phyloP scores from a whole-genome alignment of 2,329 filamentous ascomycete species.

The Ascochyta viciae-villosae region DNA sequence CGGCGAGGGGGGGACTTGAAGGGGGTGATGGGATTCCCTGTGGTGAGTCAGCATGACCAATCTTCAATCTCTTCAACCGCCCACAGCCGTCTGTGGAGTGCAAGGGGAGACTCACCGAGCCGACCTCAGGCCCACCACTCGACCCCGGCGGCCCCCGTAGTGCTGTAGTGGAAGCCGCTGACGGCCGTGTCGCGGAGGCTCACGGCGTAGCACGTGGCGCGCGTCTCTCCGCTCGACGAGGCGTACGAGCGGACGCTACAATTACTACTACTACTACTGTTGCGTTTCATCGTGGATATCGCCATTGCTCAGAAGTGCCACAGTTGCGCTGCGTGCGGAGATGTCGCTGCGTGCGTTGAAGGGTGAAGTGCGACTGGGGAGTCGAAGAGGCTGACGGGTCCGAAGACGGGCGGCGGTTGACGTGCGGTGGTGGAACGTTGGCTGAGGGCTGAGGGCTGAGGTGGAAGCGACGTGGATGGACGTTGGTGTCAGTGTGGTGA shows the following conservation, averaged over 20 bases:
- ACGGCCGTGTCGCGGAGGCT: constrained; percentile 66
- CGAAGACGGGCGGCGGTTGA: constrained; percentile 11
- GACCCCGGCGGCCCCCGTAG: constrained; percentile 78
- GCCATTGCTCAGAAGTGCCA: constrained; percentile 68
- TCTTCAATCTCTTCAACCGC: neutral
- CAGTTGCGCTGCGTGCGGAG: constrained; percentile 44
- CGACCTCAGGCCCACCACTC: constrained; percentile 56
- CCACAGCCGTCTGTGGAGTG: neutral
- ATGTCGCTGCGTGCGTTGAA: constrained; percentile 14
- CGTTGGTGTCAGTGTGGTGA: constrained; percentile 17
- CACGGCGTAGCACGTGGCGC: constrained; percentile 91
- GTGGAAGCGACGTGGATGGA: constrained; percentile 12
- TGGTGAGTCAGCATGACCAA: constrained; percentile 40
- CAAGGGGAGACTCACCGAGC: constrained; percentile 46
- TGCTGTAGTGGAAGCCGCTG: constrained; percentile 92
- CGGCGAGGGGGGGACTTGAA: constrained; percentile 87
- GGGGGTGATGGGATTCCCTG: constrained; percentile 83
- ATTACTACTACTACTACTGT: constrained; percentile 73
- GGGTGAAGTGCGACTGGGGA: neutral
- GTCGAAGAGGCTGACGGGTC: constrained; percentile 13
- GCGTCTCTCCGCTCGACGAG: constrained; percentile 74
- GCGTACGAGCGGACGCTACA: constrained; percentile 58
- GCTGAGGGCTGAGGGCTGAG: neutral
- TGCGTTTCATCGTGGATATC: constrained; percentile 73
- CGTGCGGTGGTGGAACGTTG: constrained; percentile 4